Evolutionary conservation across 306 rosid genomes (phyloP).

Genomic region (Trichosanthes truncata): DNA sequence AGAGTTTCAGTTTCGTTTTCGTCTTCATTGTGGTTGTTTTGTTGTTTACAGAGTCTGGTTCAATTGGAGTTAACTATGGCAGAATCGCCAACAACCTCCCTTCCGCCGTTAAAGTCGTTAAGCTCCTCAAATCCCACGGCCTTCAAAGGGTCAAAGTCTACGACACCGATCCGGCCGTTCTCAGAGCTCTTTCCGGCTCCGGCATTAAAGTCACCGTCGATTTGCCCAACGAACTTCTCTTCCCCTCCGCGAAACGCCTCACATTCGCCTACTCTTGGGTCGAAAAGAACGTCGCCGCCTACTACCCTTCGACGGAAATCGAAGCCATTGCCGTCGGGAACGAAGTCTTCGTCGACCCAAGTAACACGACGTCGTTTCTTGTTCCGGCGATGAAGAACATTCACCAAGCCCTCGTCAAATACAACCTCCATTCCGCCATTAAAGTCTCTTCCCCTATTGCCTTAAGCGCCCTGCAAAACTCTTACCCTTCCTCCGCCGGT

Average conservation of each 20-base stretch:
- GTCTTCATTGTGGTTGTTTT: neutral
- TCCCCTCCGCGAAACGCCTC: conserved; percentile 43
- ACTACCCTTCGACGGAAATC: conserved; percentile 66
- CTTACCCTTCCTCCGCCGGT: conserved; percentile 84
- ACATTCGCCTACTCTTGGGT: conserved; percentile 77
- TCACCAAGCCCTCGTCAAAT: conserved; percentile 50
- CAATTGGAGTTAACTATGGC: conserved; percentile 90
- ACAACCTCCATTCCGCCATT: conserved; percentile 40
- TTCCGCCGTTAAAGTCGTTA: conserved; percentile 51
- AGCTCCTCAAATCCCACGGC: conserved; percentile 57
- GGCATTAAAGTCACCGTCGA: conserved; percentile 76
- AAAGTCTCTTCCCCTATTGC: conserved; percentile 93
- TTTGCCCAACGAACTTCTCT: conserved; percentile 79
- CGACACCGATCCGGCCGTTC: conserved; percentile 88
- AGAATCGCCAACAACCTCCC: conserved; percentile 82
- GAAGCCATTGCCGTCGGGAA: conserved; percentile 96
- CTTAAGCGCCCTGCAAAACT: conserved; percentile 64
- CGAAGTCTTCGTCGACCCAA: conserved; percentile 83
- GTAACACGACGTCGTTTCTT: conserved; percentile 57
- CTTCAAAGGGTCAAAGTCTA: conserved; percentile 60
- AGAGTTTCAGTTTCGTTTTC: neutral
- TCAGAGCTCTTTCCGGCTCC: conserved; percentile 55
- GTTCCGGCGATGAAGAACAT: conserved; percentile 85
- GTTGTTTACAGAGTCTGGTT: conserved; percentile 47
- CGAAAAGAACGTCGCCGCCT: conserved; percentile 55